Evolutionary conservation across 495 filamentous ascomycete species (phyloP).

Genomic region (Chaetomium cochliodes): DNA sequence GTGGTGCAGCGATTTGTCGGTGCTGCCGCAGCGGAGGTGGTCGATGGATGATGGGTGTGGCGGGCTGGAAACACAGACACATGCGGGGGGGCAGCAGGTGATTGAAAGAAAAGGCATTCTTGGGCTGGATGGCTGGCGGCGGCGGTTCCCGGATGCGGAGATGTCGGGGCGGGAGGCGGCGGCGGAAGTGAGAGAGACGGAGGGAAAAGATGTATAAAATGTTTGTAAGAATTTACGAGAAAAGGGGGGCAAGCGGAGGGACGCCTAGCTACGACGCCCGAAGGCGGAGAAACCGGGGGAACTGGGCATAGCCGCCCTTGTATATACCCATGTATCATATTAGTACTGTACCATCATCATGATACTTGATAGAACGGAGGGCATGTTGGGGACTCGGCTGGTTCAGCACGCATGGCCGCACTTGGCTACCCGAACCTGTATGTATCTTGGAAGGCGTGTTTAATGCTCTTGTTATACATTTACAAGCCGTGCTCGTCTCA

Average conservation of each 20-base stretch:
- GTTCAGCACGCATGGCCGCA: background rate
- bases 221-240: too few relatives aligned
- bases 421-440: background rate
- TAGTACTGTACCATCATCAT: background rate
- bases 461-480: constrained; percentile 19
- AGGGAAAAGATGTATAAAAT: too few relatives aligned
- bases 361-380: background rate
- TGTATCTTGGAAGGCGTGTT: background rate
- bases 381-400: constrained; percentile 3
- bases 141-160: background rate
- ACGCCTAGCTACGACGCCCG: too few relatives aligned
- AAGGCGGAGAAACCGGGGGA: too few relatives aligned
- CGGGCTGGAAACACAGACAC: constrained; percentile 22
- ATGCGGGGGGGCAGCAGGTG: too few relatives aligned
- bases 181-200: background rate
- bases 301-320: background rate
- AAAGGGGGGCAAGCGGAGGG: too few relatives aligned
- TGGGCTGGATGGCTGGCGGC: background rate
- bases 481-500: constrained; percentile 12
- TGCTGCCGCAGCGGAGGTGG: constrained; percentile 70
- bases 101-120: background rate
- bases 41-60: constrained; percentile 58
- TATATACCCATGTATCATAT: background rate
- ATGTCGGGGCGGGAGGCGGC: background rate
- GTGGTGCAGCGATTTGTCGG: constrained; percentile 59